Base-by-base conservation (phyloP, 208 protist genomes). In the Lotmaria passim region DNA sequence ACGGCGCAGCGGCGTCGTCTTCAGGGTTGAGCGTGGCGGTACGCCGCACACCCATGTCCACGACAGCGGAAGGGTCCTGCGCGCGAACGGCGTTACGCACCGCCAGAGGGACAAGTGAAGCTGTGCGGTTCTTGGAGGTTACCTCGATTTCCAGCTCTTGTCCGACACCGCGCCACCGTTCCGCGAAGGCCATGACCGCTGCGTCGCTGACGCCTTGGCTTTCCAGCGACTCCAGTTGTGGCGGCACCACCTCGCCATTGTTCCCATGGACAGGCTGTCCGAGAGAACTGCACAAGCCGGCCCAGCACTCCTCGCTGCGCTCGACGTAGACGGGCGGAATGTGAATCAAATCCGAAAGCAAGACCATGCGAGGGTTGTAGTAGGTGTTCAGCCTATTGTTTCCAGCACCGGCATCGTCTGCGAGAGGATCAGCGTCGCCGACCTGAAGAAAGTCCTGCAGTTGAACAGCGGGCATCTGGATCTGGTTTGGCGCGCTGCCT, bases 251-350 rank as follows among this genome's bases (percentile, higher is more conserved):
- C 21, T 64, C 60, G 2, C 51, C 67, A 34, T 60, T 59, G 24
- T 39, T 43, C n/a, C 44, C 34, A 6, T 28, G 36, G 8, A n/a
- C 34, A 15, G 24, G 38, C 41, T 75, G 66, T 19, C 68, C 63
- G 3, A 74, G 39, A 11, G 78, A 60, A 21, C 57, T 47, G 61
- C 59, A 66, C 48, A 84, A 28, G n/a, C 51, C 66, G 39, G 56
- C 33, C 81, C 81, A 86, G 69, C 69, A 73, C 28, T 78, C 55
- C 57, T 75, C 70, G 10, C 63, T 78, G 44, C 77, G 77, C 48
- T 75, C 59, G 12, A 60, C 64, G 39, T 75, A 70, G 15, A 65
- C 53, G 10, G 48, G 34, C 0, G 73, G 73, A 17, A 86, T 70
- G 68, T 86, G 81, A 10, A 86, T 34, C 21, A 86, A 44, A 7